Conservation (phyloP, 2,329 filamentous ascomycete species). For the Alternaria sp. region DNA sequence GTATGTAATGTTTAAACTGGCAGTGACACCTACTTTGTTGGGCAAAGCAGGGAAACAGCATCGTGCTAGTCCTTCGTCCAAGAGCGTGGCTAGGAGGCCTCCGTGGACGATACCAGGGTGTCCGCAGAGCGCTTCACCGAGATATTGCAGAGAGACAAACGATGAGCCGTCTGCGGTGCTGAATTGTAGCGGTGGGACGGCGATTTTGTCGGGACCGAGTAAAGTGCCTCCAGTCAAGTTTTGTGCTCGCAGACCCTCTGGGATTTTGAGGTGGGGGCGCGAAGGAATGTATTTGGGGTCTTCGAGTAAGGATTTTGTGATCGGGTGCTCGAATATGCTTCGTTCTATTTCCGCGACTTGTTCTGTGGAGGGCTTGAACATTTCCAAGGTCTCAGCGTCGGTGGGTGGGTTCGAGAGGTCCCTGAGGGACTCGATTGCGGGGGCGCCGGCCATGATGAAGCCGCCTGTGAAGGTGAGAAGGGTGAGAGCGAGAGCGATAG, state of each 20-base stretch:
- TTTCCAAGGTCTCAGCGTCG: conserved; percentile 76
- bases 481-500: conserved; percentile 58
- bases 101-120: conserved; percentile 93
- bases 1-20: conserved; percentile 84
- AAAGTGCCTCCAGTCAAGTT: conserved; percentile 86
- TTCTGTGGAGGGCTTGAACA: conserved; percentile 68
- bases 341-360: conserved; percentile 69
- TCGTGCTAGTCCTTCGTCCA: conserved; percentile 88
- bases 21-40: conserved; percentile 85
- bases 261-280: conserved; percentile 88
- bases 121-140: conserved; percentile 83
- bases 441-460: conserved; percentile 66
- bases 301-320: conserved; percentile 73
- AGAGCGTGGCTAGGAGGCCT: conserved; percentile 86
- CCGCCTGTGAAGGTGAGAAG: conserved; percentile 62
- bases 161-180: conserved; percentile 61
- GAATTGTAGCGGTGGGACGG: conserved; percentile 83
- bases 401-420: conserved; percentile 65
- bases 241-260: conserved; percentile 71
- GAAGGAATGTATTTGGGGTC: conserved; percentile 76
- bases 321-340: conserved; percentile 77
- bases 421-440: conserved; percentile 60
- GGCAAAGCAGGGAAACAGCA: conserved; percentile 90
- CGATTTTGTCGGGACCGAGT: conserved; percentile 76
- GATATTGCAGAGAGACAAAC: conserved; percentile 74